These are phyloP conservation scores for Mycena indigotica DNA, from an alignment of 768 basidiomycete species.

Conservation along the genomic window DNA sequence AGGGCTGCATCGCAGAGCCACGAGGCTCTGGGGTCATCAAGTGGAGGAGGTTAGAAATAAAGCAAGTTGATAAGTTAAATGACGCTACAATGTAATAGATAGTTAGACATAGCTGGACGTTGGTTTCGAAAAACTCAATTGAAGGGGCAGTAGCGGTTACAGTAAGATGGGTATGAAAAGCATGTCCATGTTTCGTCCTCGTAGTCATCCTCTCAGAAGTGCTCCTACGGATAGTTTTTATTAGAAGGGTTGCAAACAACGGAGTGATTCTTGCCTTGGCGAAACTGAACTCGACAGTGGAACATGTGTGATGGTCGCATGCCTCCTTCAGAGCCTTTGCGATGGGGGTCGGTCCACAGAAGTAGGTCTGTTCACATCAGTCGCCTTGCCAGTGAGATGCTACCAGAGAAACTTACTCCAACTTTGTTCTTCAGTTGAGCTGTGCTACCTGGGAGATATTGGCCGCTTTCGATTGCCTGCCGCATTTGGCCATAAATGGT, in stretches of 20 bases:
- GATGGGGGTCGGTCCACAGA: conserved; percentile 80
- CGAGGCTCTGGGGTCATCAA: conserved; percentile 45
- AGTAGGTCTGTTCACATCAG: conserved; percentile 65
- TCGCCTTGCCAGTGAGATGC: conserved; percentile 4
- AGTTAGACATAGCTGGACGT: not conserved
- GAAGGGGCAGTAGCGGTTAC: conserved; percentile 7
- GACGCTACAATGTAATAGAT: conserved; percentile 1
- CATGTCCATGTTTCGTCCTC: not conserved
- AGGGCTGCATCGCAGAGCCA: conserved; percentile 39
- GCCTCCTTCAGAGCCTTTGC: conserved; percentile 80
- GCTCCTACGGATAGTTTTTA: conserved; percentile 25
- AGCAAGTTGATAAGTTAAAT: not conserved
- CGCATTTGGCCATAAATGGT: conserved; percentile 75
- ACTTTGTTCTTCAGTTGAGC: conserved; percentile 83
- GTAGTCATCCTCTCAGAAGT: conserved; percentile 25
- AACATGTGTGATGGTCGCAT: conserved; percentile 53
- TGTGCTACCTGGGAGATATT: conserved; percentile 78
- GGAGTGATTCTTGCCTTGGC: conserved; percentile 57
- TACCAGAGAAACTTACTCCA: conserved; percentile 54
- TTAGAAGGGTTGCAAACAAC: conserved; percentile 2
- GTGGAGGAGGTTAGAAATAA: conserved; percentile 41
- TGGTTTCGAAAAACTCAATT: not conserved
- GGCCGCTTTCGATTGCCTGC: conserved; percentile 78
- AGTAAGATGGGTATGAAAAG: conserved; percentile 19
- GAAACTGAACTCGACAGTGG: conserved; percentile 74